Percentiles rank a stretch among this genome's conserved stretches.
Conservation (phyloP, 805 yeast species). For the Saccharomycopsis sp. region DNA sequence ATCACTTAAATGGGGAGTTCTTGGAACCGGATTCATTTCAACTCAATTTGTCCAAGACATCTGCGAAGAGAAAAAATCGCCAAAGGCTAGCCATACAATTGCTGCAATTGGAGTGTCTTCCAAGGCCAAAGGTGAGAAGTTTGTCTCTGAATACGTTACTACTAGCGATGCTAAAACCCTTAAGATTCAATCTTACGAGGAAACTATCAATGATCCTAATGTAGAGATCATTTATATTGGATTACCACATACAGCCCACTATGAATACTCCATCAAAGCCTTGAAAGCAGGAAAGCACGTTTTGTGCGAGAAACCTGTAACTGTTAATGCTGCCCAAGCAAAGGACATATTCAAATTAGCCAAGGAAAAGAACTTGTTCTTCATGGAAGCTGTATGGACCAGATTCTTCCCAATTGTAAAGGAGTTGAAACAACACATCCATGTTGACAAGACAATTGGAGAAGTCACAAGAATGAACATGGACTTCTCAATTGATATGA, state of each 20-base stretch:
- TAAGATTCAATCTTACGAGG: slow-evolving; percentile 30
- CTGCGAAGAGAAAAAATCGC: slow-evolving; percentile 18
- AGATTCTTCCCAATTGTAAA: slow-evolving; percentile 43
- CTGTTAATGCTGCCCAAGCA: slow-evolving; percentile 42
- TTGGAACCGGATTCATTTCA: slow-evolving; percentile 27
- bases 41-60: slow-evolving; percentile 25
- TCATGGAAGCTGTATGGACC: slow-evolving; percentile 60
- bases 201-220: slow-evolving; percentile 36
- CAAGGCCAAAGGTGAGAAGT: slow-evolving; percentile 20
- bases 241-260: slow-evolving; percentile 48
- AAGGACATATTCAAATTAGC: slow-evolving; percentile 39
- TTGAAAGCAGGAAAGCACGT: slow-evolving; percentile 43
- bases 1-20: slow-evolving; percentile 18
- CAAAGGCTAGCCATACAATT: slow-evolving; percentile 19
- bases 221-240: slow-evolving; percentile 49
- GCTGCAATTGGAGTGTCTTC: slow-evolving; percentile 23
- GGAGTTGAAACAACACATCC: slow-evolving; percentile 32
- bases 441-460: slow-evolving; percentile 40
- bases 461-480: slow-evolving; percentile 37
- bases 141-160: slow-evolving; percentile 9
- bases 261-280: slow-evolving; percentile 38
- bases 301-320: slow-evolving; percentile 49
- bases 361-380: slow-evolving; percentile 34
- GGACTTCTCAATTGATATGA: slow-evolving; percentile 37
- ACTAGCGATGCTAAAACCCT: slow-evolving; percentile 1